Percentiles rank a stretch among this genome's conserved stretches.
Conservation (phyloP, 441 rosid species). For the Isatis lusitanica region DNA sequence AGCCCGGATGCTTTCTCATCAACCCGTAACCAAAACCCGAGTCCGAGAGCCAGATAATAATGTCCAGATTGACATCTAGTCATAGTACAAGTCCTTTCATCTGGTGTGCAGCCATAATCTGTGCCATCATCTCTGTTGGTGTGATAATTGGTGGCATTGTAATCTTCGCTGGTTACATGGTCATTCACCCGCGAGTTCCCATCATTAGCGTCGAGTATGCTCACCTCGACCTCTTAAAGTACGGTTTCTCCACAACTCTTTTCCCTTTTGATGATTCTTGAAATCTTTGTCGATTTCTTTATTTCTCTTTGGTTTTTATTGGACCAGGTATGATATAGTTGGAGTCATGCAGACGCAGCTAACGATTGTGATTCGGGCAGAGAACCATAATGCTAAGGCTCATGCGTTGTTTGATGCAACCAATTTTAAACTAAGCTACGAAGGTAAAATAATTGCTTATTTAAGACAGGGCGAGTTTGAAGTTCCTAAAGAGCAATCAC, state of each 20-base stretch:
- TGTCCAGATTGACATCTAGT: constrained; percentile 30
- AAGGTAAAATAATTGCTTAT: constrained; percentile 47
- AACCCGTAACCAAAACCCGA: background rate
- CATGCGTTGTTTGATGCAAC: constrained; percentile 56
- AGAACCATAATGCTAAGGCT: constrained; percentile 68
- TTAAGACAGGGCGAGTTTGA: constrained; percentile 34
- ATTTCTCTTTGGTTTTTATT: background rate
- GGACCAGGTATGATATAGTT: constrained; percentile 29
- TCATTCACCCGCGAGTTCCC: constrained; percentile 82
- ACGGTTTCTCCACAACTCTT: constrained; percentile 23
- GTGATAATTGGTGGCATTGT: constrained; percentile 63
- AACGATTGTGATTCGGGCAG: constrained; percentile 48
- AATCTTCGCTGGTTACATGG: constrained; percentile 59
- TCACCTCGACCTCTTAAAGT: constrained; percentile 50
- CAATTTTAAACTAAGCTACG: constrained; percentile 45
- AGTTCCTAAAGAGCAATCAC: constrained; percentile 43
- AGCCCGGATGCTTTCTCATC: constrained; percentile 28
- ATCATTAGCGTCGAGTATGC: constrained; percentile 56
- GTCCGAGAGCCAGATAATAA: constrained; percentile 17
- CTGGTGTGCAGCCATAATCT: constrained; percentile 71
- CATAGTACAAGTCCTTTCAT: constrained; percentile 51
- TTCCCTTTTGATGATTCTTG: constrained; percentile 29
- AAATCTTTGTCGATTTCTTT: constrained; percentile 39
- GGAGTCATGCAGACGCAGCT: constrained; percentile 52
- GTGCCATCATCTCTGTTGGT: constrained; percentile 56